Evolutionary conservation across 805 yeast genomes (phyloP).

Genomic region (Tetrapisispora nanseiensis): DNA sequence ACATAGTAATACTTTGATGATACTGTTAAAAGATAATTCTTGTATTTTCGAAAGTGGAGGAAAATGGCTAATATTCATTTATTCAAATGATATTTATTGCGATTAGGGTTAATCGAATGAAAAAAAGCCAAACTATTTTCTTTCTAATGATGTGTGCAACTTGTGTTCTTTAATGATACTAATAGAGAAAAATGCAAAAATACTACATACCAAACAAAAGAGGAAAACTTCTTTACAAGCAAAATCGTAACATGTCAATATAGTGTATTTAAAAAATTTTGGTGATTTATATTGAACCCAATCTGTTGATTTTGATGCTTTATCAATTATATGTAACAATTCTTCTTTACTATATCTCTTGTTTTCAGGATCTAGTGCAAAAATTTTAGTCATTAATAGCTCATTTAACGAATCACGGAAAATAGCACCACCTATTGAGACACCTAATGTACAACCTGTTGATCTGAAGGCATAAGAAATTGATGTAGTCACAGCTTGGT

Average conservation of each 20-base stretch:
- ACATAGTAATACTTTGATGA: too few species aligned
- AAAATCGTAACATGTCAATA: conserved; percentile 41
- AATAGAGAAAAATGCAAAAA: conserved; percentile 32
- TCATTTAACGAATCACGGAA: conserved; percentile 39
- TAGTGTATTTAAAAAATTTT: conserved; percentile 35
- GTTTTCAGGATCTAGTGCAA: conserved; percentile 22
- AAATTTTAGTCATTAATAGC: conserved; percentile 25
- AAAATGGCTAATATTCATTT: too few species aligned
- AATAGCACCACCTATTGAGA: conserved; percentile 54
- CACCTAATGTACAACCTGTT: conserved; percentile 80
- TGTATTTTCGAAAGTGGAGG: too few species aligned
- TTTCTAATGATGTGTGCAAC: conserved; percentile 41
- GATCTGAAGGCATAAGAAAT: conserved; percentile 84
- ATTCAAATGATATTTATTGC: not conserved
- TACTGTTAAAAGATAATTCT: too few species aligned
- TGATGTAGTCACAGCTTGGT: conserved; percentile 78
- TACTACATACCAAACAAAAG: conserved; percentile 29
- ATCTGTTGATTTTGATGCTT: conserved; percentile 48
- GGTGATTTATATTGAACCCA: conserved; percentile 47
- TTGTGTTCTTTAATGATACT: conserved; percentile 48
- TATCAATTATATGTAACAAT: conserved; percentile 37
- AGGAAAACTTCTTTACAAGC: conserved; percentile 47
- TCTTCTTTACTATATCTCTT: conserved; percentile 30
- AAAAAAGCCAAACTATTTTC: too few species aligned
- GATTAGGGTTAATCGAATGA: not conserved